Percentiles rank a stretch among this genome's conserved stretches.
Conservation (phyloP, 768 basidiomycete genomes). For the Dioszegia crocea region DNA sequence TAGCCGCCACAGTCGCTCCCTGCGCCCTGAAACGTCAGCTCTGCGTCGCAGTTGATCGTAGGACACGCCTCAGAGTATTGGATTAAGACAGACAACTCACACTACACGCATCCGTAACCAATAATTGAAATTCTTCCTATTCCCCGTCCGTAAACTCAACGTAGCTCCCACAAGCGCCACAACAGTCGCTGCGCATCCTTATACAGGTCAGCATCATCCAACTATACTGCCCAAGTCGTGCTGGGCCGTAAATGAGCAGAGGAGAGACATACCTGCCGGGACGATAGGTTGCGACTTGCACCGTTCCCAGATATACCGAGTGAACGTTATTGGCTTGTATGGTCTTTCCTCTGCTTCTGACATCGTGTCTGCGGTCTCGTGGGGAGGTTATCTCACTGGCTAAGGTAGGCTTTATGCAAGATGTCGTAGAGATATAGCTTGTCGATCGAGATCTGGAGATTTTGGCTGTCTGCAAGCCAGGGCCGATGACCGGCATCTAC, state of each 20-base stretch:
- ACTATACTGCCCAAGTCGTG: too few relatives aligned
- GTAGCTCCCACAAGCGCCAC: constrained; percentile 42
- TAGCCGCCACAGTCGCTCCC: constrained; percentile 45
- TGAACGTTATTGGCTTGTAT: constrained; percentile 16
- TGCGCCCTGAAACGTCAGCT: constrained; percentile 33
- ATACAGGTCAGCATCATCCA: background rate
- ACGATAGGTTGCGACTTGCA: constrained; percentile 46
- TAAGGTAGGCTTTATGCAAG: constrained; percentile 22
- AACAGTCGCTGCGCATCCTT: constrained; percentile 43
- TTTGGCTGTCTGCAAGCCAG: too few relatives aligned
- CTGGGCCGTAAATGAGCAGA: too few relatives aligned
- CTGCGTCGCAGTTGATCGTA: background rate
- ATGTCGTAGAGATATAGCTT: constrained; percentile 13
- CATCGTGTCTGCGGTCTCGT: constrained; percentile 15
- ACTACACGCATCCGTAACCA: constrained; percentile 43
- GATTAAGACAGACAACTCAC: too few relatives aligned
- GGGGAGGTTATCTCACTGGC: constrained; percentile 23
- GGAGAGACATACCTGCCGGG: constrained; percentile 42
- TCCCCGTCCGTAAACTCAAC: constrained; percentile 36
- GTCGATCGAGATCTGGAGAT: too few relatives aligned
- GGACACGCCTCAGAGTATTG: too few relatives aligned
- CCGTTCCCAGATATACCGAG: constrained; percentile 37
- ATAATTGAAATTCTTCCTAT: constrained; percentile 42
- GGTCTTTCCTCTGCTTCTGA: constrained; percentile 9
- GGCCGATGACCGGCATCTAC: too few relatives aligned